Percentiles rank a stretch among this genome's conserved stretches.
phyloP scores from a whole-genome alignment of 176 grass and related monocot genomes.

The Thinopyrum elongatum region DNA sequence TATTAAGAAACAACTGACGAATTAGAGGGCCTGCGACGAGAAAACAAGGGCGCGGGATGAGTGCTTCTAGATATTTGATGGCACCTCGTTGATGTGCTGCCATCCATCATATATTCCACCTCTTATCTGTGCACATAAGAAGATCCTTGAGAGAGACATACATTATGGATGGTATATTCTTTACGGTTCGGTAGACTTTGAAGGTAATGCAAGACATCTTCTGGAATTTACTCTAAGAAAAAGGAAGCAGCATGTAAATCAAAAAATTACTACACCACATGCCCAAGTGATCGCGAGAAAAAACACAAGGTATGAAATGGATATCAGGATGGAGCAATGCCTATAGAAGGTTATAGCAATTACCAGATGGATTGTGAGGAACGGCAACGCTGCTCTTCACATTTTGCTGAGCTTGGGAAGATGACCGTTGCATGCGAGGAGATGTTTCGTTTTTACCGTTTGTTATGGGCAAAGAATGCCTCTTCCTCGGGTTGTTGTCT shows the following conservation, averaged over 20 bases:
- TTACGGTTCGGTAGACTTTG: not conserved
- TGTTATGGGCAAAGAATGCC: conserved; percentile 81
- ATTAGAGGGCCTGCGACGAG: conserved; percentile 27
- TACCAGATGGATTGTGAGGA: conserved; percentile 69
- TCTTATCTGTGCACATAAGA: conserved; percentile 57
- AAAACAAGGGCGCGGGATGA: conserved; percentile 6
- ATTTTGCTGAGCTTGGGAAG: conserved; percentile 70
- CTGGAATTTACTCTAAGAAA: not conserved
- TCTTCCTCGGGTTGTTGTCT: conserved; percentile 70
- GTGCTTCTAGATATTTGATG: conserved; percentile 38
- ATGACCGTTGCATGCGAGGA: conserved; percentile 86
- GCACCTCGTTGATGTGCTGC: not conserved
- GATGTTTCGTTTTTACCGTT: conserved; percentile 62
- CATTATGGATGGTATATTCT: not conserved
- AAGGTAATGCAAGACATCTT: not conserved
- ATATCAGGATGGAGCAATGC: too few relatives aligned
- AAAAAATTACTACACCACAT: not conserved
- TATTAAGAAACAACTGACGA: conserved; percentile 17
- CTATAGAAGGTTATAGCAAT: conserved; percentile 6
- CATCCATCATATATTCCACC: conserved; percentile 75
- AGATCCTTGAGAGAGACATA: not conserved
- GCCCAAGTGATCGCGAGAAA: not conserved
- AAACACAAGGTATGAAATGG: not conserved
- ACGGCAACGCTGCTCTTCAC: conserved; percentile 50
- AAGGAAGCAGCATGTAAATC: not conserved